phyloP scores from a whole-genome alignment of 192 early-diverging fungal genomes.

The Coemansia sp. region DNA sequence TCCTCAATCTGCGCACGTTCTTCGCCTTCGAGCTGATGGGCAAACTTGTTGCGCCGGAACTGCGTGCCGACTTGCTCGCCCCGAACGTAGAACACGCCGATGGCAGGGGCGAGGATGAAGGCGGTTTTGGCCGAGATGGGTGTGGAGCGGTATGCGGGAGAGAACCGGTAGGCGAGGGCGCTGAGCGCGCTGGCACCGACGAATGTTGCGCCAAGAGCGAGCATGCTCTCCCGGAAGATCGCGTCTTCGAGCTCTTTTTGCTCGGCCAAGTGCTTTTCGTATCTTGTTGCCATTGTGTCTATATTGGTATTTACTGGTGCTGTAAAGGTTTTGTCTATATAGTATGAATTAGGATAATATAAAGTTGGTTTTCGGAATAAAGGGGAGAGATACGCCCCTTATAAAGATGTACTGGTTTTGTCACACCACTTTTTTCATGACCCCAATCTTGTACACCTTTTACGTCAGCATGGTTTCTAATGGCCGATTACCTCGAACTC shows the following conservation, averaged over 20 bases:
- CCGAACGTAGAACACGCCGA: constrained; percentile 52
- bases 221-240: constrained; percentile 40
- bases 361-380: not conserved
- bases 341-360: not conserved
- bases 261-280: constrained; percentile 23
- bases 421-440: not conserved
- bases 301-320: not conserved
- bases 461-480: not conserved
- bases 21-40: constrained; percentile 20
- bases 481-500: not conserved
- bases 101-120: constrained; percentile 42
- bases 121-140: constrained; percentile 53
- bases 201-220: constrained; percentile 34
- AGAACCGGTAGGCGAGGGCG: constrained; percentile 32
- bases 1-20: constrained; percentile 22
- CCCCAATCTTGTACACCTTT: not conserved
- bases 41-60: constrained; percentile 38
- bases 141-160: constrained; percentile 31
- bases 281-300: constrained; percentile 24
- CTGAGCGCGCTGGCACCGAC: constrained; percentile 30
- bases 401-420: not conserved
- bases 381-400: not conserved
- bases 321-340: not conserved
- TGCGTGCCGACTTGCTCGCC: constrained; percentile 46
- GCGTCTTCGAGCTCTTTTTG: constrained; percentile 25